phyloP scores from a whole-genome alignment of 768 basidiomycete genomes.

The Neoboletus brunneissimus region DNA sequence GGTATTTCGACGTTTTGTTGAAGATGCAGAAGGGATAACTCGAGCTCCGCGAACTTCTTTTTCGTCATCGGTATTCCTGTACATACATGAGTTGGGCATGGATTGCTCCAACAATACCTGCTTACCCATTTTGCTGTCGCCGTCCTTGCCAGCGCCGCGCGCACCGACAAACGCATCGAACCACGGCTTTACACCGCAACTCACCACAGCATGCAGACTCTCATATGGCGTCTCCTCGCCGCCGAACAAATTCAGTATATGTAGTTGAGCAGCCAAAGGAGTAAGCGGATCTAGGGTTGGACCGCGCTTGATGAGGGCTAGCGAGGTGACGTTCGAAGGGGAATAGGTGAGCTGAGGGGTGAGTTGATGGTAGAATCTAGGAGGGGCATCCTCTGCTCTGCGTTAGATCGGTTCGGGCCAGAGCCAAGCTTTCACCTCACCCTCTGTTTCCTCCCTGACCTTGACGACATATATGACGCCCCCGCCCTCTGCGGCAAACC shows the following conservation, averaged over 20 bases:
- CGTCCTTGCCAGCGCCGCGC: constrained; percentile 70
- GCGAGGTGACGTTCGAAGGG: constrained; percentile 73
- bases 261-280: constrained; percentile 82
- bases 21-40: constrained; percentile 88
- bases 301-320: constrained; percentile 93
- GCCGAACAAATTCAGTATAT: constrained; percentile 89
- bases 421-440: constrained; percentile 38
- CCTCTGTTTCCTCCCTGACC: constrained; percentile 69
- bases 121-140: constrained; percentile 79
- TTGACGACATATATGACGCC: constrained; percentile 84
- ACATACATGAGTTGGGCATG: constrained; percentile 4
- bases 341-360: constrained; percentile 78
- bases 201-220: constrained; percentile 91
- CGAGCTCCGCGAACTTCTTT: constrained; percentile 98
- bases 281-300: constrained; percentile 76
- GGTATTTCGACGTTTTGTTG: constrained; percentile 99
- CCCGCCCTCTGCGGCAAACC: constrained; percentile 60
- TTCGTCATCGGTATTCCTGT: constrained; percentile 94
- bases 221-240: constrained; percentile 92
- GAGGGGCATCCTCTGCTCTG: constrained; percentile 58
- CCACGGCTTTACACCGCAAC: constrained; percentile 94
- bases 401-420: constrained; percentile 6
- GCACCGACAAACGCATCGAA: constrained; percentile 96
- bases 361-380: constrained; percentile 64
- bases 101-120: constrained; percentile 4